Conservation (phyloP, 768 basidiomycete species). For the Mycena haematopus region DNA sequence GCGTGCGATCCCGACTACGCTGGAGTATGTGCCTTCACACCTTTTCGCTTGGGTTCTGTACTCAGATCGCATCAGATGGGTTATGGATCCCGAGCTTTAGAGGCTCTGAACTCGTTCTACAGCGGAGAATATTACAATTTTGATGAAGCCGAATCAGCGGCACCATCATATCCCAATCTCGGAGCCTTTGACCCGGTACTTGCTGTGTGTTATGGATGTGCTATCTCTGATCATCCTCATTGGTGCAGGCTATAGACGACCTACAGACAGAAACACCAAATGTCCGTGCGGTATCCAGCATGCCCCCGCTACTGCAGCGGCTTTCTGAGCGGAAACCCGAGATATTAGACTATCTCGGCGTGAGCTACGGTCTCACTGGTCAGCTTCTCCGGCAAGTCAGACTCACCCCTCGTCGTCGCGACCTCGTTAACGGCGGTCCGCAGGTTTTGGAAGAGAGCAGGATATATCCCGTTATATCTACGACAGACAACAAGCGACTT, state of each 20-base stretch:
- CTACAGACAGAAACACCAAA: conserved; percentile 82
- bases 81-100: conserved; percentile 89
- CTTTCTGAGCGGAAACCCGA: conserved; percentile 92
- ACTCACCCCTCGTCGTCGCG: neutral
- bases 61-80: conserved; percentile 74
- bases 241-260: conserved; percentile 38
- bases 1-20: conserved; percentile 97
- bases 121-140: conserved; percentile 91
- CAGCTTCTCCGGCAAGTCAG: conserved; percentile 70
- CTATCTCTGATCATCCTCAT: conserved; percentile 2
- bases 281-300: conserved; percentile 73
- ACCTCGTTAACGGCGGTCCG: neutral
- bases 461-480: conserved; percentile 90
- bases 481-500: conserved; percentile 94
- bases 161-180: conserved; percentile 67
- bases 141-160: conserved; percentile 65
- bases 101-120: conserved; percentile 89
- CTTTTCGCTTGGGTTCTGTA: neutral
- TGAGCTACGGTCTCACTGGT: conserved; percentile 93
- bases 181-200: conserved; percentile 53
- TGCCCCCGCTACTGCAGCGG: conserved; percentile 93
- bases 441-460: conserved; percentile 95
- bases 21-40: conserved; percentile 58
- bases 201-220: neutral
- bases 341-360: conserved; percentile 90